Percentiles rank a stretch among this genome's conserved stretches.
Evolutionary conservation across 2,329 filamentous ascomycete genomes (phyloP).

Genomic region (Ascochyta koolunga): DNA sequence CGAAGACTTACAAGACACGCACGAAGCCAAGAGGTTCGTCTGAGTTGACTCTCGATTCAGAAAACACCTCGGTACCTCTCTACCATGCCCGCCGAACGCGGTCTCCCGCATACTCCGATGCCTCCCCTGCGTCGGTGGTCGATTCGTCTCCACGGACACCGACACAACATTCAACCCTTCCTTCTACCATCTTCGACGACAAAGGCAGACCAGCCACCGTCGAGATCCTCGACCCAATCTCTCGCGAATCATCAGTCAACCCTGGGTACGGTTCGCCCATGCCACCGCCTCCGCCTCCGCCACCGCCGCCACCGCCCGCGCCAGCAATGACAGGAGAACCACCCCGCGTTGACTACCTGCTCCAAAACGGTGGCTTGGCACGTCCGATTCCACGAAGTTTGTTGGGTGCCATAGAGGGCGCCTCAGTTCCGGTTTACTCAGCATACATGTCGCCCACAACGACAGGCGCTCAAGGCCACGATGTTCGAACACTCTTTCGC

Average conservation of each 20-base stretch:
- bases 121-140: conserved; percentile 49
- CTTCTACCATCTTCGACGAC: conserved; percentile 37
- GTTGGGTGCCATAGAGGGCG: conserved; percentile 66
- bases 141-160: conserved; percentile 56
- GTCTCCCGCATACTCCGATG: conserved; percentile 46
- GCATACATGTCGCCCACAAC: conserved; percentile 61
- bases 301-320: conserved; percentile 67
- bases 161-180: conserved; percentile 47
- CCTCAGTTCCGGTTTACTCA: conserved; percentile 64
- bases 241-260: conserved; percentile 42
- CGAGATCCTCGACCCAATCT: conserved; percentile 51
- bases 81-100: conserved; percentile 40
- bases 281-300: conserved; percentile 54
- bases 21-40: conserved; percentile 46
- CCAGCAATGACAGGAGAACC: conserved; percentile 69
- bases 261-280: conserved; percentile 58
- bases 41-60: conserved; percentile 53
- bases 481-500: conserved; percentile 77
- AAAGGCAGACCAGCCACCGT: conserved; percentile 49
- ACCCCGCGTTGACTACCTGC: conserved; percentile 87
- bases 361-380: conserved; percentile 83
- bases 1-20: conserved; percentile 29
- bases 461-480: conserved; percentile 51
- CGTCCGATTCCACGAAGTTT: conserved; percentile 76
- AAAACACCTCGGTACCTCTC: conserved; percentile 54